A percentile compares a stretch with the other conserved stretches of the same genome.
phyloP scores from a whole-genome alignment of 441 rosid genomes.

The Syzygium malaccense region DNA sequence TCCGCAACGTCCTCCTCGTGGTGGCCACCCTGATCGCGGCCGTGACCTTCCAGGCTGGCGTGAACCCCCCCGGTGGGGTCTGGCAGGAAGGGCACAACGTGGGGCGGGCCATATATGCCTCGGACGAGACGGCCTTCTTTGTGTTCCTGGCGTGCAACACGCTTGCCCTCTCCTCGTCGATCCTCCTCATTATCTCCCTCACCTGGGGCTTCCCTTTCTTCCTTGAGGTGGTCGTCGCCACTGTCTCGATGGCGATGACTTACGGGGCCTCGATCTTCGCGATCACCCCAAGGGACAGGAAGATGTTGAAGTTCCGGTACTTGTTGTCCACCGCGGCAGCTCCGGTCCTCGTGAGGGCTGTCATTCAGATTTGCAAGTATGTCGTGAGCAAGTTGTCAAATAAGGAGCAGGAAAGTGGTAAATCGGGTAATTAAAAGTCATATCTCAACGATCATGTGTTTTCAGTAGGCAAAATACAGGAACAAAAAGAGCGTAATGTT shows the following conservation, averaged over 20 bases:
- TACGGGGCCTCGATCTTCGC: not conserved
- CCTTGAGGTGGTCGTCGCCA: not conserved
- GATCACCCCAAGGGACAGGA: not conserved
- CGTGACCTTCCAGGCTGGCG: conserved; percentile 12
- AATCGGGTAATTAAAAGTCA: not conserved
- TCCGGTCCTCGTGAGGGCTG: not conserved
- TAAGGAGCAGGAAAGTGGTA: not conserved
- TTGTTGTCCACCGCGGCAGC: not conserved
- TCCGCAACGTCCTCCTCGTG: not conserved
- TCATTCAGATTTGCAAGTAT: not conserved
- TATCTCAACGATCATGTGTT: not conserved
- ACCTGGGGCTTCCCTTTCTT: not conserved
- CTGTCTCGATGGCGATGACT: not conserved
- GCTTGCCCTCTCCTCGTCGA: not conserved
- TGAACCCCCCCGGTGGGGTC: conserved; percentile 15
- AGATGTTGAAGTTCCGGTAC: not conserved
- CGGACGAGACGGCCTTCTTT: not conserved
- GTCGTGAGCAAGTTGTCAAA: not conserved
- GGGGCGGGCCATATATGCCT: not conserved
- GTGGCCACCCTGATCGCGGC: conserved; percentile 9
- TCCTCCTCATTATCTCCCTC: not conserved
- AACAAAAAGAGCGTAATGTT: not conserved
- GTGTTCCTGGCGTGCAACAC: not conserved
- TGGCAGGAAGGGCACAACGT: not conserved
- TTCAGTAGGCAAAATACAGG: not conserved